These are phyloP conservation scores for Apiospora koreana DNA, from an alignment of 2,329 filamentous ascomycete genomes.

Conservation along the genomic window DNA sequence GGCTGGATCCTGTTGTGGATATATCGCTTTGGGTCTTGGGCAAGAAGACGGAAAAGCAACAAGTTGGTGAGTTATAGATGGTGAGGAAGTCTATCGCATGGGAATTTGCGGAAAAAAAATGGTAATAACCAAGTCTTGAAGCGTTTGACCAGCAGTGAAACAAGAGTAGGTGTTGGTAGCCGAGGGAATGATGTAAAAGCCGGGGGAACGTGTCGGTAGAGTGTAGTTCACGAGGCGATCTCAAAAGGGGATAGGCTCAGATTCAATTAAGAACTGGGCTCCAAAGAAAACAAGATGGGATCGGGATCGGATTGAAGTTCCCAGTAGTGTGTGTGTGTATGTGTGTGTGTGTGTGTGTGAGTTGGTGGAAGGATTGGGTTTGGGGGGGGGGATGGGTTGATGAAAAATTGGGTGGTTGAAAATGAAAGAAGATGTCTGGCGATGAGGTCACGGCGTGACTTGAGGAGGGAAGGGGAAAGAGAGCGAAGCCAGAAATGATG, in stretches of 20 bases:
- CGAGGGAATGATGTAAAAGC: conserved; percentile 10
- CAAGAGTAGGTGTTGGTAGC: conserved; percentile 10
- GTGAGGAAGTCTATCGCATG: neutral
- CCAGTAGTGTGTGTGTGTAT: neutral
- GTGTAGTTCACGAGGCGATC: neutral
- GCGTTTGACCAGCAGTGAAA: conserved; percentile 14
- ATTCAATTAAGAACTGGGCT: conserved; percentile 37
- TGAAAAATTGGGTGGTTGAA: neutral
- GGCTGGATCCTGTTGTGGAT: neutral
- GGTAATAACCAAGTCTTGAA: conserved; percentile 2
- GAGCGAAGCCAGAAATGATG: neutral
- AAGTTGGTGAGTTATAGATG: neutral
- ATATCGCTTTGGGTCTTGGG: neutral
- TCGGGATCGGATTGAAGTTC: neutral
- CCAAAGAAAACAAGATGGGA: conserved; percentile 15
- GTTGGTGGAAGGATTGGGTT: conserved; percentile 6
- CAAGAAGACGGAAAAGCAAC: neutral
- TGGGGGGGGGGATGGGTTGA: neutral
- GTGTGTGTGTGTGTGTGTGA: neutral
- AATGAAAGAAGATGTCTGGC: conserved; percentile 1
- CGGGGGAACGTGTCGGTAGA: neutral
- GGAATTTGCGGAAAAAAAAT: neutral
- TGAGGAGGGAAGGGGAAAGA: conserved; percentile 1
- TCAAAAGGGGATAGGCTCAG: conserved; percentile 22
- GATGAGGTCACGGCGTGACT: conserved; percentile 14